These are phyloP conservation scores for Aspergillus texensis DNA, from an alignment of 2,329 filamentous ascomycete species.

Conservation along the genomic window DNA sequence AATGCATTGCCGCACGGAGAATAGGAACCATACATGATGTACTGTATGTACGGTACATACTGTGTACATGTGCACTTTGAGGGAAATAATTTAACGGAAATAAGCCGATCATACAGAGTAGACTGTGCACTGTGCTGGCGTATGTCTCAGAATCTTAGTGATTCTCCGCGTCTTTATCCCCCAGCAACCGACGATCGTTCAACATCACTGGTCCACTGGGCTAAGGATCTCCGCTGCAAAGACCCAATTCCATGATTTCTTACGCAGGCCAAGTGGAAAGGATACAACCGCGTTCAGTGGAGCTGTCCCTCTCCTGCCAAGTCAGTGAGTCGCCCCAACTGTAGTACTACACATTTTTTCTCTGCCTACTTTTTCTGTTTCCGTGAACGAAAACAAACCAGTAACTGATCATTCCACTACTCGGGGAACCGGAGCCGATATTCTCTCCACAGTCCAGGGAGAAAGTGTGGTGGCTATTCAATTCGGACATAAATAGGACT, in stretches of 20 bases:
- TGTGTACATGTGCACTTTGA: too few relatives aligned
- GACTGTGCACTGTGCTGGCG: background rate
- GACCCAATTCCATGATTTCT: constrained; percentile 1
- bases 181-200: constrained; percentile 4
- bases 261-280: background rate
- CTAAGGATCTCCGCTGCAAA: constrained; percentile 1
- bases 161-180: constrained; percentile 2
- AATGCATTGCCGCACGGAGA: background rate
- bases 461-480: background rate
- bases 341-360: too few relatives aligned
- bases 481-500: constrained; percentile 12
- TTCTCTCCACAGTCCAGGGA: background rate
- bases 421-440: background rate
- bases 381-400: background rate
- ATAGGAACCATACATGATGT: background rate
- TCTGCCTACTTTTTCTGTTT: background rate
- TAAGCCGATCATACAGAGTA: background rate
- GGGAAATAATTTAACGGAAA: background rate
- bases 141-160: constrained; percentile 3
- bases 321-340: background rate
- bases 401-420: background rate
- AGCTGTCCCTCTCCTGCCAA: background rate
- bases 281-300: background rate
- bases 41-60: background rate
- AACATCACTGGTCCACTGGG: background rate